These are phyloP conservation scores for Kuraishia borneana DNA, from an alignment of 805 yeast species.

Conservation along the genomic window DNA sequence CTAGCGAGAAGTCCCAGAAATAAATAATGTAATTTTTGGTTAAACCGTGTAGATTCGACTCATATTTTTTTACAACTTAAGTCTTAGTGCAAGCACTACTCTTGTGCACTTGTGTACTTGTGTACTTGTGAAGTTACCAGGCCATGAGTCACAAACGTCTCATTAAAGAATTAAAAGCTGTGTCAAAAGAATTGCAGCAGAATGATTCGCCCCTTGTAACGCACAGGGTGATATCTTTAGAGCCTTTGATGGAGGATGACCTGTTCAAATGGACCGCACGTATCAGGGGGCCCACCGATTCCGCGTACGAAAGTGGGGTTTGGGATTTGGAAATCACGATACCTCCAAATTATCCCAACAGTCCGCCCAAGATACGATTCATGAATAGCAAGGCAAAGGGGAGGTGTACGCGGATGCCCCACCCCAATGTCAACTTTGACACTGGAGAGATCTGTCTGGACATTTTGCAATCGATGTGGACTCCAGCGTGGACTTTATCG, in stretches of 20 bases:
- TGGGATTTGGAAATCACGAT: conserved; percentile 39
- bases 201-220: conserved; percentile 10
- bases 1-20: conserved; percentile 27
- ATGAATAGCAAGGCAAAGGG: conserved; percentile 1
- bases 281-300: conserved; percentile 38
- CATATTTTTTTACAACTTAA: no score
- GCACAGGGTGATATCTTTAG: conserved; percentile 25
- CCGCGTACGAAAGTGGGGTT: conserved; percentile 39
- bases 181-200: conserved; percentile 15
- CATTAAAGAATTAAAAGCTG: conserved; percentile 21
- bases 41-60: neutral
- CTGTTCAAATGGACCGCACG: conserved; percentile 40
- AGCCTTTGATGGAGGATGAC: conserved; percentile 32
- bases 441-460: conserved; percentile 68
- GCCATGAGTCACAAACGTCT: conserved; percentile 19
- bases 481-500: conserved; percentile 63
- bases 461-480: conserved; percentile 50
- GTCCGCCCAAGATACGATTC: conserved; percentile 48
- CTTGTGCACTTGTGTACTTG: neutral
- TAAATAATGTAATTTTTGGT: conserved; percentile 6
- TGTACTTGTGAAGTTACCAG: neutral
- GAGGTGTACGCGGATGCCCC: conserved; percentile 23
- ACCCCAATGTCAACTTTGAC: conserved; percentile 35
- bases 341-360: conserved; percentile 39
- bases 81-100: neutral